Evolutionary conservation across 495 filamentous ascomycete species (phyloP).

Genomic region (Trichoderma erinaceum): DNA sequence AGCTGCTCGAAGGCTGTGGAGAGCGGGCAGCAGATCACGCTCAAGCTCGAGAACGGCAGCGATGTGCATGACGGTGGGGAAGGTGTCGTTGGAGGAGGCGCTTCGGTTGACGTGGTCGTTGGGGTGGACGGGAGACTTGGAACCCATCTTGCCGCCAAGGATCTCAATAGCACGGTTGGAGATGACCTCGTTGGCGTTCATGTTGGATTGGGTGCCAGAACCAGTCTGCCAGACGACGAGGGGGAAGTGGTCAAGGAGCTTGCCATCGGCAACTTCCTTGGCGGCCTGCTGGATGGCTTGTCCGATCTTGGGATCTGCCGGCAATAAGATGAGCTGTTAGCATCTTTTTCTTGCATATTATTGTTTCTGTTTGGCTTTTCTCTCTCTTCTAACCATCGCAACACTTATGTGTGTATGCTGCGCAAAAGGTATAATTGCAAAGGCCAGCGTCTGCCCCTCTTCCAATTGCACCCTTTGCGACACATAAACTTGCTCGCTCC

Average conservation of each 20-base stretch:
- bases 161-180: constrained; percentile 99
- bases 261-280: constrained; percentile 84
- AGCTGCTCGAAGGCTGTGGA: constrained; percentile 72
- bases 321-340: constrained; percentile 8
- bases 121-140: constrained; percentile 96
- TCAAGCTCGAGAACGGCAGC: constrained; percentile 92
- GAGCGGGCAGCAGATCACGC: constrained; percentile 72
- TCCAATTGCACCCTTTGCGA: too few relatives aligned
- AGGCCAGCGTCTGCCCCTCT: too few relatives aligned
- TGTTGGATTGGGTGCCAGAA: constrained; percentile 98
- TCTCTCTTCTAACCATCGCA: neutral
- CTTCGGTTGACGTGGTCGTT: constrained; percentile 99
- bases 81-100: constrained; percentile 97
- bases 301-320: constrained; percentile 77
- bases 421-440: too few relatives aligned
- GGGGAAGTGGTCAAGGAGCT: constrained; percentile 96
- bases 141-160: constrained; percentile 84
- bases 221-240: constrained; percentile 99
- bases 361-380: neutral
- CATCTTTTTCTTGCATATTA: neutral
- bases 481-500: too few relatives aligned
- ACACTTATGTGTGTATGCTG: too few relatives aligned
- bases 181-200: constrained; percentile 99
- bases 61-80: constrained; percentile 99
- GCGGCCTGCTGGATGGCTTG: constrained; percentile 93